These are phyloP conservation scores for Venturia nashicola DNA, from an alignment of 2,329 filamentous ascomycete genomes.

Conservation along the genomic window DNA sequence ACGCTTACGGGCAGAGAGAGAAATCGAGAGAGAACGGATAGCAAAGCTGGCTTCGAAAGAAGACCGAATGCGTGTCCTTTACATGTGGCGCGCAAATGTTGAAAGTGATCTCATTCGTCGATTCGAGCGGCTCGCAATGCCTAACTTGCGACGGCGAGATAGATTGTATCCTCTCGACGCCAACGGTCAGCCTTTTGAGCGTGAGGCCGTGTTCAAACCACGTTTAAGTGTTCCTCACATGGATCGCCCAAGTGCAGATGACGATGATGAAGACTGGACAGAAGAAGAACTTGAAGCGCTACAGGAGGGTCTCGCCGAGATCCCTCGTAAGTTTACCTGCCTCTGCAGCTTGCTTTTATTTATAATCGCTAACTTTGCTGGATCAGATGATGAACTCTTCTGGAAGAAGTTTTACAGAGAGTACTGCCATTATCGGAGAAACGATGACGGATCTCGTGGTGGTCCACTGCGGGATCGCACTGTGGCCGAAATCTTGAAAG, in stretches of 20 bases:
- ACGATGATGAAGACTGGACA: slow-evolving; percentile 1
- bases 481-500: background rate
- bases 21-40: background rate
- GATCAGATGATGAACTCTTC: background rate
- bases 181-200: slow-evolving; percentile 6
- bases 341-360: background rate
- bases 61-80: background rate
- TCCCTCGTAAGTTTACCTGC: background rate
- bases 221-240: background rate
- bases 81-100: background rate
- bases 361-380: background rate
- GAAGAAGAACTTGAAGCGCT: background rate
- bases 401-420: background rate
- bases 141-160: background rate
- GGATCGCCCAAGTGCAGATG: background rate
- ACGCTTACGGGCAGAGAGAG: background rate
- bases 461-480: background rate
- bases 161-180: background rate
- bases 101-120: background rate
- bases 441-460: background rate
- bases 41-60: background rate
- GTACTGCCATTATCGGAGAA: background rate
- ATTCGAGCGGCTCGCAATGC: background rate
- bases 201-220: background rate
- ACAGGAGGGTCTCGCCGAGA: background rate